Percentiles rank a stretch among this genome's conserved stretches.
Conservation (phyloP, 805 yeast genomes). For the Myxozyma kluyveri region DNA sequence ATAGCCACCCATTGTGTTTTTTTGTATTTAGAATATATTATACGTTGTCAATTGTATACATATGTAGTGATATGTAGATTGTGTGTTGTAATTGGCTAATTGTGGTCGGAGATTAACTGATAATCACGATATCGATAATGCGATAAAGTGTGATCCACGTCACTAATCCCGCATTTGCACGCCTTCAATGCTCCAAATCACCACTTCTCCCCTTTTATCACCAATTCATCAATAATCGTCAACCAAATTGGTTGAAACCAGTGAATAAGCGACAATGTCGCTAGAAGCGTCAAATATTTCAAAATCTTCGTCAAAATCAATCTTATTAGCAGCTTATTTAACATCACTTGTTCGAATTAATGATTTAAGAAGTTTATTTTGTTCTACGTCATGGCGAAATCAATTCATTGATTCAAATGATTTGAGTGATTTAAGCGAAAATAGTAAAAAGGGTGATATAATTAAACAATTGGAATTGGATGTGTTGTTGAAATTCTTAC, state of each 20-base stretch:
- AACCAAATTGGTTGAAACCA: too few species aligned
- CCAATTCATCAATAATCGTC: neutral
- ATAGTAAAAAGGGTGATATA: too few species aligned
- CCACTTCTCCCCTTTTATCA: neutral
- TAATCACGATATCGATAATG: neutral
- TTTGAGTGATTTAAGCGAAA: neutral
- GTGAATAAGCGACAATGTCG: neutral
- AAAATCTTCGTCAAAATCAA: neutral
- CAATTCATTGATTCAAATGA: neutral
- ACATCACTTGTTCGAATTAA: slow-evolving; percentile 7
- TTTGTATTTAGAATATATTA: too few species aligned
- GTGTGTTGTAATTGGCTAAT: neutral
- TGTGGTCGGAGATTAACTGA: neutral
- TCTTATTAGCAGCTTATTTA: slow-evolving; percentile 7
- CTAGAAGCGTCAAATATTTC: neutral
- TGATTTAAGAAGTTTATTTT: slow-evolving; percentile 11
- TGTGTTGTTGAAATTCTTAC: slow-evolving; percentile 34
- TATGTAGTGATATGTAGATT: too few species aligned
- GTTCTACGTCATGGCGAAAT: slow-evolving; percentile 5
- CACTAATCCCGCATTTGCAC: neutral
- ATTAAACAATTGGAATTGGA: slow-evolving; percentile 31
- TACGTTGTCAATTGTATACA: too few species aligned
- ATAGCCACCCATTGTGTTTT: slow-evolving; percentile 41
- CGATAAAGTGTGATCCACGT: neutral
- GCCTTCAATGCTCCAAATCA: neutral